Evolutionary conservation across 2,329 filamentous ascomycete genomes (phyloP).

Genomic region (Plectosphaerella plurivora): DNA sequence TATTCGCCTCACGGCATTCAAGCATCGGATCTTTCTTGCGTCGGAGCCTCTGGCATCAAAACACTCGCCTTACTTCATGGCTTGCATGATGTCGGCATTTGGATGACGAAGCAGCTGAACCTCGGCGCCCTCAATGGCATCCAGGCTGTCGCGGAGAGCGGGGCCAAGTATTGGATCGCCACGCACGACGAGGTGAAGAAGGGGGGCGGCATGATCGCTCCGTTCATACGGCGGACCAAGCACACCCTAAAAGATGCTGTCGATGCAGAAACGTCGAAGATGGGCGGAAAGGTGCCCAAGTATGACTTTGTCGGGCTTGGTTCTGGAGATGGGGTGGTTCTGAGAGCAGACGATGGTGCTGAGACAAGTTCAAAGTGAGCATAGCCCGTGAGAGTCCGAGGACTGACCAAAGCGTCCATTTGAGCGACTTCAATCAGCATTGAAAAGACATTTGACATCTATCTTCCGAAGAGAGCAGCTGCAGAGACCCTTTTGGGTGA

Average conservation of each 20-base stretch:
- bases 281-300: constrained; percentile 25
- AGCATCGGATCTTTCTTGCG: constrained; percentile 31
- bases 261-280: constrained; percentile 24
- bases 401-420: no score
- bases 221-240: constrained; percentile 39
- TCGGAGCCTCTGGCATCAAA: constrained; percentile 39
- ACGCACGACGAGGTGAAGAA: constrained; percentile 63
- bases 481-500: no score
- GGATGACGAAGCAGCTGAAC: constrained; percentile 52
- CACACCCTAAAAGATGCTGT: constrained; percentile 39
- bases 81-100: constrained; percentile 54
- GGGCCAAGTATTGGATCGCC: constrained; percentile 58
- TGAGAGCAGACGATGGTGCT: constrained; percentile 22
- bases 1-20: constrained; percentile 12
- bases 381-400: no score
- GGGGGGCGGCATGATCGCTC: constrained; percentile 52
- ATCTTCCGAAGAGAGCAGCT: no score
- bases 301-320: constrained; percentile 47
- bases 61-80: constrained; percentile 60
- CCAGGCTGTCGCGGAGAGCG: constrained; percentile 44
- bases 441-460: no score
- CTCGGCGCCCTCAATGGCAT: constrained; percentile 60
- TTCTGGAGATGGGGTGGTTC: constrained; percentile 51
- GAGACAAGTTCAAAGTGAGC: not conserved
- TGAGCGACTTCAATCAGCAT: no score